Evolutionary conservation across 2,329 filamentous ascomycete species (phyloP).

Genomic region (Arthroderma sp.): DNA sequence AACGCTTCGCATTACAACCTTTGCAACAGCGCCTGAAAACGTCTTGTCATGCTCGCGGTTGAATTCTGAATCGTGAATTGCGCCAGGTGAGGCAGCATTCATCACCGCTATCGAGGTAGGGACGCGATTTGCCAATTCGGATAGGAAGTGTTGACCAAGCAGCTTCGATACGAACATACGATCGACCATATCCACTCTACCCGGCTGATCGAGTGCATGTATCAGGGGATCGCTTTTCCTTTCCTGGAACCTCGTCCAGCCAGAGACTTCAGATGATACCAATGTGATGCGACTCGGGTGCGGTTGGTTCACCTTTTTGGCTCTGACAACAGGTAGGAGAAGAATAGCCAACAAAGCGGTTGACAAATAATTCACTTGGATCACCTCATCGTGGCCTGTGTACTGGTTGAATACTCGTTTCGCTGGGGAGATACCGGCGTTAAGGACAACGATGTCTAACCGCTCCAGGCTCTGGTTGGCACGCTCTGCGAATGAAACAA

Average conservation of each 20-base stretch:
- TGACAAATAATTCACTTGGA: slow-evolving; percentile 1
- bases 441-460: slow-evolving; percentile 35
- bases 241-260: not conserved
- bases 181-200: slow-evolving; percentile 11
- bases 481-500: slow-evolving; percentile 29
- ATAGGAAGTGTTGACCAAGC: slow-evolving; percentile 24
- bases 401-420: slow-evolving; percentile 12
- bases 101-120: not conserved
- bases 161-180: slow-evolving; percentile 22
- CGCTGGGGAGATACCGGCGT: slow-evolving; percentile 26
- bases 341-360: not conserved
- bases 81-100: not conserved
- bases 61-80: too few relatives aligned
- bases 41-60: too few relatives aligned
- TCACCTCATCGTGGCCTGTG: slow-evolving; percentile 27
- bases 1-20: not conserved
- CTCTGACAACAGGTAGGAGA: not conserved
- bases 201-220: slow-evolving; percentile 19
- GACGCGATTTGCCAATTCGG: slow-evolving; percentile 21
- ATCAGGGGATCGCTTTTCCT: slow-evolving; percentile 9
- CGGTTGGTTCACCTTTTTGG: slow-evolving; percentile 1
- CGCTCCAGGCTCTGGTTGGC: slow-evolving; percentile 22
- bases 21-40: not conserved
- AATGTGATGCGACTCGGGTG: slow-evolving; percentile 6
- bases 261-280: not conserved